phyloP scores from a whole-genome alignment of 1,284 basidiomycete species.

The Apiotrichum mycotoxinovorans region DNA sequence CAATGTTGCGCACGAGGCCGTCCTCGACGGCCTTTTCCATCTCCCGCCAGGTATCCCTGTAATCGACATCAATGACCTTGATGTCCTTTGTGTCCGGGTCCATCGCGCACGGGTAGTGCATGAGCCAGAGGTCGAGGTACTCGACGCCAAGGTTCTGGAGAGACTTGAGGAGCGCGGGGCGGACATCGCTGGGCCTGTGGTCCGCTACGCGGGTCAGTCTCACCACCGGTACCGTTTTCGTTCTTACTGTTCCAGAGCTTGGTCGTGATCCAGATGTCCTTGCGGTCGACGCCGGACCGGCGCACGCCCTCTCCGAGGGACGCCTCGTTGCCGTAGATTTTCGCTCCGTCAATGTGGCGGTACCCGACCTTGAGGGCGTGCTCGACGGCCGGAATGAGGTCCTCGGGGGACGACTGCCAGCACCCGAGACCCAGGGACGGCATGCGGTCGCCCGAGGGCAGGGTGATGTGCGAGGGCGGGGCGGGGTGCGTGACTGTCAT shows the following conservation, averaged over 20 bases:
- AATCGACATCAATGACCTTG: conserved; percentile 21
- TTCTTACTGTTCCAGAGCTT: conserved; percentile 48
- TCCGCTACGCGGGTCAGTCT: conserved; percentile 15
- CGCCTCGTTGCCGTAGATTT: conserved; percentile 69
- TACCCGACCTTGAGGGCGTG: conserved; percentile 52
- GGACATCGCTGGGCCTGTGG: conserved; percentile 20
- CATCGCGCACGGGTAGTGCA: conserved; percentile 54
- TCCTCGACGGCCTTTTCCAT: conserved; percentile 29
- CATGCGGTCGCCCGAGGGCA: conserved; percentile 15
- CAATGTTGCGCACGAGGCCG: conserved; percentile 22
- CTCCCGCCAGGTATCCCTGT: conserved; percentile 25
- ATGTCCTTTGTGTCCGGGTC: conserved; percentile 11
- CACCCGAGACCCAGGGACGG: conserved; percentile 14
- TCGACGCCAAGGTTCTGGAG: conserved; percentile 62
- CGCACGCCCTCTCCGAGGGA: conserved; percentile 66
- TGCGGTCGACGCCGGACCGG: conserved; percentile 67
- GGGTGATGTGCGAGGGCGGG: conserved; percentile 4
- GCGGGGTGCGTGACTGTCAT: not conserved
- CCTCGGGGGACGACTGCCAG: conserved; percentile 14
- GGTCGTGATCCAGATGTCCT: conserved; percentile 77
- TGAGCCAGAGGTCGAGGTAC: conserved; percentile 72
- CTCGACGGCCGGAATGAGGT: conserved; percentile 23
- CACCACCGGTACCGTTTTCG: not conserved
- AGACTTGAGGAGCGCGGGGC: conserved; percentile 34
- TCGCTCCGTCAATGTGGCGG: conserved; percentile 68